Evolutionary conservation across 495 filamentous ascomycete species (phyloP).

Genomic region (Xeromyces bisporus): DNA sequence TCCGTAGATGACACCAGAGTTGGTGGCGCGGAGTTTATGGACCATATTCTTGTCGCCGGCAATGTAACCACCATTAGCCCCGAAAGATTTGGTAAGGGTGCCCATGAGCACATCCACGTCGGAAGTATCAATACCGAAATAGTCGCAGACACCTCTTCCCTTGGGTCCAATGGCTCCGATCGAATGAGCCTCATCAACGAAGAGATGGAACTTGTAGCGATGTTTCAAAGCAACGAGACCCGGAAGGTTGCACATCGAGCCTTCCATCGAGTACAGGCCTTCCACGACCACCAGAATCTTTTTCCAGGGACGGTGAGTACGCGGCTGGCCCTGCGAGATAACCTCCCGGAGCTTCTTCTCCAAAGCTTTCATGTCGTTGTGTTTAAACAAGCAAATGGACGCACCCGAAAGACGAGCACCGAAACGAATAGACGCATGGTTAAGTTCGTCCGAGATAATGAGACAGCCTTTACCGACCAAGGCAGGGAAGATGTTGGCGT

Average conservation of each 20-base stretch:
- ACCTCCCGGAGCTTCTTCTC: conserved; percentile 72
- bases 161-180: conserved; percentile 80
- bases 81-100: conserved; percentile 94
- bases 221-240: conserved; percentile 70
- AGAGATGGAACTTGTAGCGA: conserved; percentile 92
- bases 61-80: conserved; percentile 93
- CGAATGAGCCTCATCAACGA: conserved; percentile 93
- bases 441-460: conserved; percentile 90
- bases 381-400: conserved; percentile 89
- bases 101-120: conserved; percentile 97
- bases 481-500: conserved; percentile 77
- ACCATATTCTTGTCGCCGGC: conserved; percentile 83
- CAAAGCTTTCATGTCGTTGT: conserved; percentile 84
- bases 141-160: conserved; percentile 91
- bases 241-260: conserved; percentile 92
- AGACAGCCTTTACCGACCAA: conserved; percentile 82
- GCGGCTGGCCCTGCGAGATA: conserved; percentile 89
- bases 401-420: conserved; percentile 87
- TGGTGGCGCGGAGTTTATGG: conserved; percentile 70
- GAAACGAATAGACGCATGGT: conserved; percentile 93
- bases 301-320: conserved; percentile 95
- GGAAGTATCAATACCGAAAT: conserved; percentile 73
- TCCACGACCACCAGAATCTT: conserved; percentile 96
- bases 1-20: conserved; percentile 73
- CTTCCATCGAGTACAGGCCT: conserved; percentile 97